phyloP scores from a whole-genome alignment of 257 asterid species.

The Gentiana dahurica region DNA sequence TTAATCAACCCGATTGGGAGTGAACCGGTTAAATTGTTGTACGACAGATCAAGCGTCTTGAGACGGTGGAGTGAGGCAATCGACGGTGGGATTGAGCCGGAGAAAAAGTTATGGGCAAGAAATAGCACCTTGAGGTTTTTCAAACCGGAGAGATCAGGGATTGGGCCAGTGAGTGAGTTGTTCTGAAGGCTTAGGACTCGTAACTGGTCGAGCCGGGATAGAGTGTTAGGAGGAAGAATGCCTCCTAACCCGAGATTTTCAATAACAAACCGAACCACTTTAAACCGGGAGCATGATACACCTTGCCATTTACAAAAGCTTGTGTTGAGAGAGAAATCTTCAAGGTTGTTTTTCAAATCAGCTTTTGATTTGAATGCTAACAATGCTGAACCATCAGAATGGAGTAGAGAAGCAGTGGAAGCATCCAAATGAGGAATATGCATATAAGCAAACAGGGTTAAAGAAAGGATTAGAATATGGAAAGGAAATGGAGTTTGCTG shows the following conservation, averaged over 20 bases:
- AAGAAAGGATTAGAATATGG: conserved; percentile 8
- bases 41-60: conserved; percentile 64
- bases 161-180: conserved; percentile 72
- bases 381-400: conserved; percentile 45
- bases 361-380: conserved; percentile 62
- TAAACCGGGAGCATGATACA: conserved; percentile 34
- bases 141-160: conserved; percentile 63
- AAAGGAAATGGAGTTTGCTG: not conserved
- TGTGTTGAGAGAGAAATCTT: conserved; percentile 19
- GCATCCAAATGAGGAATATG: conserved; percentile 12
- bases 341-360: conserved; percentile 30
- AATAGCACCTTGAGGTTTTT: conserved; percentile 53
- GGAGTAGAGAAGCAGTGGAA: conserved; percentile 11
- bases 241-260: conserved; percentile 48
- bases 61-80: conserved; percentile 61
- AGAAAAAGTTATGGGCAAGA: conserved; percentile 46
- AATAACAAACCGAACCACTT: conserved; percentile 34
- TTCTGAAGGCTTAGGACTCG: conserved; percentile 65
- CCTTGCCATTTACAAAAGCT: conserved; percentile 69
- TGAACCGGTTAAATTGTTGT: conserved; percentile 56
- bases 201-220: conserved; percentile 46
- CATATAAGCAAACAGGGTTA: not conserved
- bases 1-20: conserved; percentile 30
- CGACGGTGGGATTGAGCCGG: conserved; percentile 56
- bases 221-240: conserved; percentile 32